Percentiles rank a stretch among this genome's conserved stretches.
phyloP scores from a whole-genome alignment of 257 asterid genomes.

The Gentiana macrophylla region DNA sequence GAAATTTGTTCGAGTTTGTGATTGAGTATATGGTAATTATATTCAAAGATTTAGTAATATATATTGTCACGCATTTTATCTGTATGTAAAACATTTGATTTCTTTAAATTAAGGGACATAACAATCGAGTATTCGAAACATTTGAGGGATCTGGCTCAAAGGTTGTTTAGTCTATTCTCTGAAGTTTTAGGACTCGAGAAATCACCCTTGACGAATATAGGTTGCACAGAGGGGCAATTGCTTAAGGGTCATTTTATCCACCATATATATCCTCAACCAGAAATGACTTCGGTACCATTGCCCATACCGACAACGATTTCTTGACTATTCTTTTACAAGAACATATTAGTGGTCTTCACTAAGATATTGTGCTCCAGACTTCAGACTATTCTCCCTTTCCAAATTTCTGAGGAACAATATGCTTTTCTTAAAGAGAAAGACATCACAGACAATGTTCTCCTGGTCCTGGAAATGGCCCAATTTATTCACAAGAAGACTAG shows the following conservation, averaged over 20 bases:
- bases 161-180: constrained; percentile 9
- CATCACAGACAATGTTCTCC: too few relatives aligned
- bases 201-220: constrained; percentile 4
- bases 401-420: too few relatives aligned
- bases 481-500: too few relatives aligned
- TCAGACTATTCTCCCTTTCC: too few relatives aligned
- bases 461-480: too few relatives aligned
- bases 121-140: constrained; percentile 2
- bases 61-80: too few relatives aligned
- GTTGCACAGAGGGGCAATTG: constrained; percentile 11
- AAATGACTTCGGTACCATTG: constrained; percentile 8
- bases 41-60: too few relatives aligned
- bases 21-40: too few relatives aligned
- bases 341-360: constrained; percentile 15
- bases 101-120: constrained; percentile 5
- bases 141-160: background rate
- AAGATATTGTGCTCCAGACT: background rate
- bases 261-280: constrained; percentile 17
- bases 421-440: too few relatives aligned
- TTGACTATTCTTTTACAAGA: constrained; percentile 12
- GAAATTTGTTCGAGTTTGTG: too few relatives aligned
- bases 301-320: constrained; percentile 12
- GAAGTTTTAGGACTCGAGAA: constrained; percentile 10
- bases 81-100: background rate
- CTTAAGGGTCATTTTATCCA: constrained; percentile 10